phyloP scores from a whole-genome alignment of 1,284 basidiomycete genomes.

The Puccinia polysora region DNA sequence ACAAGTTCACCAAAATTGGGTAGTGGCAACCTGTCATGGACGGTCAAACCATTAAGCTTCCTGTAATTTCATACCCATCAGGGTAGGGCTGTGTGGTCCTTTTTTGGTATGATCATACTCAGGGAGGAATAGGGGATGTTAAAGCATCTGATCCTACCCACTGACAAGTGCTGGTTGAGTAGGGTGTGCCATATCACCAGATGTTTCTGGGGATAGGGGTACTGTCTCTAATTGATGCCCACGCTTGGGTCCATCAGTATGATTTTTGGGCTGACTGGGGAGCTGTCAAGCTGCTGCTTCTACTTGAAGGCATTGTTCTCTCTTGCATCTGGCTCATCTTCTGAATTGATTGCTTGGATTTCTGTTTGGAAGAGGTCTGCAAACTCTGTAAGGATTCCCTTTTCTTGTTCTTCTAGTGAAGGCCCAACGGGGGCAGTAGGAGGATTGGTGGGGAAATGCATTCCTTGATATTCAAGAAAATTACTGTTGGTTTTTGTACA shows the following conservation, averaged over 20 bases:
- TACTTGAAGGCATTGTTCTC: no score
- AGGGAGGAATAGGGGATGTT: conserved; percentile 8
- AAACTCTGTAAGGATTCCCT: not conserved
- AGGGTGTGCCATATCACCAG: not conserved
- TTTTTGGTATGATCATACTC: conserved; percentile 16
- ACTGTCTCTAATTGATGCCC: conserved; percentile 11
- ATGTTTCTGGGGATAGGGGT: conserved; percentile 25
- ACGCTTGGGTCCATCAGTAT: conserved; percentile 1
- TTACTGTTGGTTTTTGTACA: not conserved
- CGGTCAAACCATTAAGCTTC: not conserved
- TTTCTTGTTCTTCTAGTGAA: not conserved
- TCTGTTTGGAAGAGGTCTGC: not conserved
- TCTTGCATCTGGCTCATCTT: not conserved
- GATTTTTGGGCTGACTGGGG: not conserved
- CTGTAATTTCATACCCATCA: conserved; percentile 8
- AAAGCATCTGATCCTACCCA: not conserved
- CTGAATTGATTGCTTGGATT: conserved; percentile 7
- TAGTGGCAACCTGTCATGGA: conserved; percentile 40
- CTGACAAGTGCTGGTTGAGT: conserved; percentile 13
- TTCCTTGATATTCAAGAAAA: not conserved
- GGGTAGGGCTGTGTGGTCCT: not conserved
- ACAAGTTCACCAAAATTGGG: conserved; percentile 47
- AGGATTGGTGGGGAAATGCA: not conserved
- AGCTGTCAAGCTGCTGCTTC: not conserved
- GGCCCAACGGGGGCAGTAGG: no score